These are phyloP conservation scores for Podospora anserina DNA, from an alignment of 495 filamentous ascomycete species.

Conservation along the genomic window DNA sequence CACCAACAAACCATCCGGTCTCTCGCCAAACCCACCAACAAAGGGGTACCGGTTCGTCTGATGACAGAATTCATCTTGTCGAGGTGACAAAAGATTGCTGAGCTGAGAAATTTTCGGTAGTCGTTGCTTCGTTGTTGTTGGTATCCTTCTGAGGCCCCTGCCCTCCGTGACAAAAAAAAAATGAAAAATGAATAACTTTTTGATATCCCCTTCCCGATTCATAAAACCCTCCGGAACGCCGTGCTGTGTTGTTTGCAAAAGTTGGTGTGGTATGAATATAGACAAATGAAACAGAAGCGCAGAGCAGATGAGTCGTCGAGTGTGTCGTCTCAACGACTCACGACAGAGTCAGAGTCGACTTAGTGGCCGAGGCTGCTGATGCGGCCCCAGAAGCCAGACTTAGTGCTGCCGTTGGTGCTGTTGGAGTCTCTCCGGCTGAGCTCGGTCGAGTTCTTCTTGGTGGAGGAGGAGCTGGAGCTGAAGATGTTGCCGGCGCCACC, in stretches of 20 bases:
- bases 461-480: constrained; percentile 14
- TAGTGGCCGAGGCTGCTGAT: constrained; percentile 24
- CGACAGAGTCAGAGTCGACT: background rate
- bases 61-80: background rate
- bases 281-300: background rate
- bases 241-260: constrained; percentile 9
- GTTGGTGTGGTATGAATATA: constrained; percentile 6
- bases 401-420: constrained; percentile 29
- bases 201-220: constrained; percentile 6
- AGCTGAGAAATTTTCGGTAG: background rate
- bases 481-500: constrained; percentile 84
- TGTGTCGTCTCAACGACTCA: background rate
- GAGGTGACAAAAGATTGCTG: background rate
- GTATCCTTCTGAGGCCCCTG: background rate
- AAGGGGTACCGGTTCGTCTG: background rate
- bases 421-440: constrained; percentile 31
- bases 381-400: constrained; percentile 28
- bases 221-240: constrained; percentile 17
- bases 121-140: background rate
- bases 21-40: background rate
- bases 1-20: background rate
- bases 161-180: background rate
- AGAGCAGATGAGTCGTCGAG: background rate
- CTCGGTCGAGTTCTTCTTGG: constrained; percentile 14
- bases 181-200: constrained; percentile 13